phyloP scores from a whole-genome alignment of 2,329 filamentous ascomycete genomes.

The Elsinoe australis region DNA sequence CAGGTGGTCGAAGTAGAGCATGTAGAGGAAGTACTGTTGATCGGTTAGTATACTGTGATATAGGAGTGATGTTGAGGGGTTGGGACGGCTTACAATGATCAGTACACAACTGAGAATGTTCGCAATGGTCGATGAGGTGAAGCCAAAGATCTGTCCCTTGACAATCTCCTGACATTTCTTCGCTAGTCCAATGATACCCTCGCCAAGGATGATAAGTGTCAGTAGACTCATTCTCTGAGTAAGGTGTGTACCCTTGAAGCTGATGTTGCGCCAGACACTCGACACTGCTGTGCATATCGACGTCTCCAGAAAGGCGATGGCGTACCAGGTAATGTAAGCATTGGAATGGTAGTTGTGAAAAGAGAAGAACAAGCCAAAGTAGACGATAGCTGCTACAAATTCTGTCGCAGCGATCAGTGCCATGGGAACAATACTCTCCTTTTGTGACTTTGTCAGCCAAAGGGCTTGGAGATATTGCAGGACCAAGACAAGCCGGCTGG shows the following conservation, averaged over 20 bases:
- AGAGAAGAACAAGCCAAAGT: constrained; percentile 29
- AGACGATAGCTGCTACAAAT: constrained; percentile 30
- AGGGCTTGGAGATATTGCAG: constrained; percentile 35
- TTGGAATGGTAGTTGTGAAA: constrained; percentile 24
- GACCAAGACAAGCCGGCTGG: constrained; percentile 31
- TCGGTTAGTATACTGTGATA: neutral
- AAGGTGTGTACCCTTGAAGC: constrained; percentile 35
- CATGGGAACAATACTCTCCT: constrained; percentile 29
- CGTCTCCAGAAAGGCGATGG: constrained; percentile 32
- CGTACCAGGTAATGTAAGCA: constrained; percentile 48
- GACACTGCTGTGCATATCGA: constrained; percentile 29
- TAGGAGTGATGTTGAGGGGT: too few relatives aligned
- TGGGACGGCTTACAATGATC: constrained; percentile 24
- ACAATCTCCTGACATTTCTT: constrained; percentile 31
- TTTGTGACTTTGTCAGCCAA: constrained; percentile 28
- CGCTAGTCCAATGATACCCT: constrained; percentile 34
- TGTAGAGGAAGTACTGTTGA: constrained; percentile 23
- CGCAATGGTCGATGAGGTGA: constrained; percentile 25
- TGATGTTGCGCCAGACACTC: constrained; percentile 29
- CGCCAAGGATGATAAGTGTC: constrained; percentile 34
- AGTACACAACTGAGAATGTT: constrained; percentile 30
- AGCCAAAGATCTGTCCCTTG: constrained; percentile 24
- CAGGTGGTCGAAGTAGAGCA: constrained; percentile 24
- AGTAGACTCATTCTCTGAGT: constrained; percentile 34
- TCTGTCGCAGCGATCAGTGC: constrained; percentile 30